Evolutionary conservation across 1,284 basidiomycete genomes (phyloP).

Genomic region (Boletellus deceptivus): DNA sequence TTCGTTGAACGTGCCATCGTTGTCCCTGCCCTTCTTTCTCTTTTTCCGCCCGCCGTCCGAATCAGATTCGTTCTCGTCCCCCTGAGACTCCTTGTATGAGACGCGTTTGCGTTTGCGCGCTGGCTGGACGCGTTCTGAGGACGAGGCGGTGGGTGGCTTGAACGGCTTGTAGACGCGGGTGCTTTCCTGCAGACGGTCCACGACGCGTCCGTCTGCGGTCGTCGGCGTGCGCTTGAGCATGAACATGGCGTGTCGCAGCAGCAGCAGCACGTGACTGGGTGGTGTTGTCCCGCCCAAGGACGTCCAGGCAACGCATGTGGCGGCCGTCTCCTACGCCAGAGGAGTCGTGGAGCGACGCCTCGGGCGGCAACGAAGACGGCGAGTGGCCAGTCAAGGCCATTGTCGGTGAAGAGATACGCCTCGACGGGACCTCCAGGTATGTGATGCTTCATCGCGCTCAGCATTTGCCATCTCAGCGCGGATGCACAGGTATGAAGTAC

Average conservation of each 20-base stretch:
- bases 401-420: conserved; percentile 40
- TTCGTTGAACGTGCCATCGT: conserved; percentile 56
- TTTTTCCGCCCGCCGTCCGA: conserved; percentile 49
- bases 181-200: conserved; percentile 70
- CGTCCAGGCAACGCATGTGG: conserved; percentile 22
- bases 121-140: conserved; percentile 58
- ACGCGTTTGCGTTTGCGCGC: conserved; percentile 80
- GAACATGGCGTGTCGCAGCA: too few species aligned
- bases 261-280: conserved; percentile 19
- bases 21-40: conserved; percentile 53
- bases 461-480: conserved; percentile 3
- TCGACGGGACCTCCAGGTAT: conserved; percentile 34
- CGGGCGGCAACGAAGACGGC: conserved; percentile 27
- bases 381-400: conserved; percentile 39
- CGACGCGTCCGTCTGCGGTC: conserved; percentile 61
- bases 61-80: conserved; percentile 50
- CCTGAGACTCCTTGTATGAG: conserved; percentile 67
- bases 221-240: conserved; percentile 70
- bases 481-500: conserved; percentile 35
- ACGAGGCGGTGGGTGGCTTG: conserved; percentile 63
- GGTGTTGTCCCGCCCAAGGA: neutral
- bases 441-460: neutral
- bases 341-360: conserved; percentile 36
- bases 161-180: conserved; percentile 74
- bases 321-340: conserved; percentile 32